Percentiles rank a stretch among this genome's conserved stretches.
Evolutionary conservation across 768 basidiomycete genomes (phyloP).

Genomic region (Podaxis rugospora): DNA sequence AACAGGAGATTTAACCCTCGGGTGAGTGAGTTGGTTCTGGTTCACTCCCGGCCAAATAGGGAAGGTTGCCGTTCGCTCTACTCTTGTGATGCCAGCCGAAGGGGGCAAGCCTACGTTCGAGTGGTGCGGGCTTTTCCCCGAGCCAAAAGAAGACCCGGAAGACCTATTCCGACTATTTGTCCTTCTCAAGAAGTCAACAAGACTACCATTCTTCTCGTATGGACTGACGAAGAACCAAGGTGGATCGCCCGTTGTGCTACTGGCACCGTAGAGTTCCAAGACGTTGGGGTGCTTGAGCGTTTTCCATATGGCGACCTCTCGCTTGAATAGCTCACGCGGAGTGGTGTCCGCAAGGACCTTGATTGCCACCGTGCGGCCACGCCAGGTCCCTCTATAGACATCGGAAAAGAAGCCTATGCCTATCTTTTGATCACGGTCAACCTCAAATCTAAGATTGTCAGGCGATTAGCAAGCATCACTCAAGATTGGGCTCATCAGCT

Average conservation of each 20-base stretch:
- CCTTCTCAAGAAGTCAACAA: conserved; percentile 46
- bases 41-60: conserved; percentile 9
- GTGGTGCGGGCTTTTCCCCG: conserved; percentile 2
- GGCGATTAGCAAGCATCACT: neutral
- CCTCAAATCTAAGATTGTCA: conserved; percentile 36
- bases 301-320: conserved; percentile 72
- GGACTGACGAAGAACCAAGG: conserved; percentile 82
- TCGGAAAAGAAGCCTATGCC: conserved; percentile 74
- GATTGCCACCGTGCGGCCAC: conserved; percentile 59
- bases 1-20: neutral
- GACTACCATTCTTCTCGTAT: conserved; percentile 61
- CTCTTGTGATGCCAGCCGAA: neutral
- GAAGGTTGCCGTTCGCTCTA: conserved; percentile 3
- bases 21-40: neutral
- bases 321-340: conserved; percentile 61
- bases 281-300: conserved; percentile 65
- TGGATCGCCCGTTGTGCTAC: conserved; percentile 54
- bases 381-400: conserved; percentile 77
- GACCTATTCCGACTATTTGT: neutral
- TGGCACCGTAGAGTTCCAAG: conserved; percentile 75
- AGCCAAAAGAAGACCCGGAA: neutral
- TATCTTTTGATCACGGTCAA: conserved; percentile 66
- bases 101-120: neutral
- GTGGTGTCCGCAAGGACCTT: conserved; percentile 66
- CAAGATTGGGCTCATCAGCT: neutral